Percentiles rank a stretch among this genome's conserved stretches.
Evolutionary conservation across 495 filamentous ascomycete species (phyloP).

Genomic region (Astrothelium macrocarpum): DNA sequence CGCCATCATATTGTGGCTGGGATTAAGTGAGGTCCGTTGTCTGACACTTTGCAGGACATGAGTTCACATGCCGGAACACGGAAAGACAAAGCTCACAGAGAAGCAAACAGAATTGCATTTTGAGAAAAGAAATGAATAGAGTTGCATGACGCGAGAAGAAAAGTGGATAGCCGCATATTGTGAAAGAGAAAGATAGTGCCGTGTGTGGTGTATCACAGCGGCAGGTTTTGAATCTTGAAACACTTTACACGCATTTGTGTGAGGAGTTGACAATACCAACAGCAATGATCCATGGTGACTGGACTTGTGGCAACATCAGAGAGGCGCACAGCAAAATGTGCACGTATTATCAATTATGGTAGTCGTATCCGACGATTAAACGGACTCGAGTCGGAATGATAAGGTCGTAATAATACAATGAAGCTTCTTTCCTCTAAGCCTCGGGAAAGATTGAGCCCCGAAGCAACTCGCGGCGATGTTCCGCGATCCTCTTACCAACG

Average conservation of each 20-base stretch:
- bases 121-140: neutral
- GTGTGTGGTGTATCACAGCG: neutral
- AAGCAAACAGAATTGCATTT: neutral
- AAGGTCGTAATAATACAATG: no score
- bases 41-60: neutral
- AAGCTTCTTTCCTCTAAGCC: conserved; percentile 6
- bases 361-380: no score
- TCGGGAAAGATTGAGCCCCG: conserved; percentile 41
- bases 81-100: neutral
- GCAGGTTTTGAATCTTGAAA: neutral
- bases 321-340: neutral
- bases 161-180: no score
- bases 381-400: no score
- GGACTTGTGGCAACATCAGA: neutral
- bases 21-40: neutral
- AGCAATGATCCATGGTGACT: neutral
- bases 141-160: no score
- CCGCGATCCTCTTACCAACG: conserved; percentile 72
- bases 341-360: no score
- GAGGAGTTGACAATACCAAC: neutral
- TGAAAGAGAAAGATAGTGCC: no score
- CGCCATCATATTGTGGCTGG: neutral
- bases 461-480: conserved; percentile 64
- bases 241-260: no score
- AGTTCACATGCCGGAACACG: neutral